Base-by-base conservation (phyloP, 208 protist genomes). In the Acanthamoeba sp. region DNA sequence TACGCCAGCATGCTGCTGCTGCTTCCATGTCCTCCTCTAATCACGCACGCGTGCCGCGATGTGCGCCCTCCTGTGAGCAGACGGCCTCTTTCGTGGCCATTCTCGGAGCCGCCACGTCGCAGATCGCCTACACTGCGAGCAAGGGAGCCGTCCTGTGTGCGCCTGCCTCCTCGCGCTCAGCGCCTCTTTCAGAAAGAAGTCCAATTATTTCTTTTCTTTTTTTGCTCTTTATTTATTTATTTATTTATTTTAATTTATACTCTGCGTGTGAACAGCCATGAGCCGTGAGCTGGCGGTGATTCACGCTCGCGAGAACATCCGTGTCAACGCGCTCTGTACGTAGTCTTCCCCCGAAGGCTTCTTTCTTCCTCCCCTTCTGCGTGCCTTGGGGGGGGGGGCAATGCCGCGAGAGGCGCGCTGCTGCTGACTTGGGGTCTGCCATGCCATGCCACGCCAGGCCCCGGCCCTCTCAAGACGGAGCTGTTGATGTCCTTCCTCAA, bases 71-170 rank as follows among this genome's bases (percentile, higher is more conserved):
- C n/a, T n/a, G n/a, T n/a, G n/a, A n/a, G n/a, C n/a, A 91, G 84
- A 97, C 97, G 29, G 97, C 97, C 24, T 97, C 95, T 59, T 98
- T 98, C 94, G 97, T 98, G 10, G 96, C 95, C 27, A 45, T 96
- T 14, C 57, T 97, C 38, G 97, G 97, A 50, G 97, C 97, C 22
- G 97, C 97, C 27, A 98, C 97, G 16, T 95, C 97, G n/a, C 97
- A 98, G 93, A 94, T 97, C 78, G 95, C 96, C 34, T 97, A 98
- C 71, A 98, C 97, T 64, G 96, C 96, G 9, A 97, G 95, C 27
- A 98, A 98, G 87, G 97, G 97, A 55, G 97, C 94, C 22, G 97
- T 98, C 16, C 94, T 96, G 20, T 94, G 94, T 95, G 24, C 34
- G 78, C 69, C 40, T n/a, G 5, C 32, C 40, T 64, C 16, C 32